Conservation (phyloP, 106 monocot species). For the Iris macrosiphon region DNA sequence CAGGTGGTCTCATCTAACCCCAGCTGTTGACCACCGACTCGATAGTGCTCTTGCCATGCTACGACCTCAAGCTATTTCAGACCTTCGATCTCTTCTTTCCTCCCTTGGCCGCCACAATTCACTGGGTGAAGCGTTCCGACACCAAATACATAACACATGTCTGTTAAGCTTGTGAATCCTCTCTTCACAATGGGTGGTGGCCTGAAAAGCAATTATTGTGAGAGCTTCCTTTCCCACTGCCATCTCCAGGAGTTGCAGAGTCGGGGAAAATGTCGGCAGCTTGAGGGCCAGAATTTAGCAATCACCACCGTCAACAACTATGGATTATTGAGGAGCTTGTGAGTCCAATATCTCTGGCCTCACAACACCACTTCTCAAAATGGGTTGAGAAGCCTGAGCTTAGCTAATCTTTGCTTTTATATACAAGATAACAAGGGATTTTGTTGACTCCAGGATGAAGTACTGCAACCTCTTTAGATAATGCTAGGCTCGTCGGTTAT, state of each 20-base stretch:
- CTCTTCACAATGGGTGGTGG: conserved; percentile 61
- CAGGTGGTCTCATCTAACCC: conserved; percentile 60
- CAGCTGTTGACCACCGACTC: conserved; percentile 75
- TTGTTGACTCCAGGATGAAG: conserved; percentile 80
- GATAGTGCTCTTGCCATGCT: conserved; percentile 67
- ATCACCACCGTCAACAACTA: conserved; percentile 41
- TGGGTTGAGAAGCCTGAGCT: conserved; percentile 74
- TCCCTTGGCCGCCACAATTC: conserved; percentile 90
- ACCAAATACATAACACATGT: conserved; percentile 3
- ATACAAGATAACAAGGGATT: conserved; percentile 71
- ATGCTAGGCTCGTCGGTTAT: conserved; percentile 74
- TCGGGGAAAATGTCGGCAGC: conserved; percentile 52
- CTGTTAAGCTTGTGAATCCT: conserved; percentile 31
- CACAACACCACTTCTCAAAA: conserved; percentile 58
- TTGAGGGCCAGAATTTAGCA: conserved; percentile 41
- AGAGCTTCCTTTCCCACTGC: conserved; percentile 72
- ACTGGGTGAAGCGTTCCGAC: conserved; percentile 23
- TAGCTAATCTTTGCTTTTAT: conserved; percentile 49
- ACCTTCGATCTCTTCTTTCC: conserved; percentile 80
- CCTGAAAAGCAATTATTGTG: conserved; percentile 45
- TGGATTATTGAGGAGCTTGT: conserved; percentile 82
- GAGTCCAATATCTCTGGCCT: conserved; percentile 49
- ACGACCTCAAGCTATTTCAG: conserved; percentile 85
- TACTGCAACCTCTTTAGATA: conserved; percentile 87
- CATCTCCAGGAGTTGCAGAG: conserved; percentile 76